Conservation (phyloP, 192 early-diverging fungal species). For the Backusella psychrophila region DNA sequence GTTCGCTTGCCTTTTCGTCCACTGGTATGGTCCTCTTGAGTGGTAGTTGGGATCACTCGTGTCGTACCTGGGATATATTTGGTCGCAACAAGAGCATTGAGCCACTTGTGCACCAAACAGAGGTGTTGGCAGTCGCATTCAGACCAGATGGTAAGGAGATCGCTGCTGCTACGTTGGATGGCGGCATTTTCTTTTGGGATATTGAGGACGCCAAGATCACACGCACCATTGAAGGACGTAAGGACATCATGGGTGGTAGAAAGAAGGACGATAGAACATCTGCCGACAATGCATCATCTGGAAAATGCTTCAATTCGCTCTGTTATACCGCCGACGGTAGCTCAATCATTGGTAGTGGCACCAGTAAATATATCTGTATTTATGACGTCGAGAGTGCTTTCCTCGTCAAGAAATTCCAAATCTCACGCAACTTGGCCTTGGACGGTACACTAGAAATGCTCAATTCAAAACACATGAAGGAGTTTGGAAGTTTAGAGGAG, state of each 20-base stretch:
- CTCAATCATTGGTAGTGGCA: conserved; percentile 91
- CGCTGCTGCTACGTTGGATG: conserved; percentile 86
- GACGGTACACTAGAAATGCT: conserved; percentile 91
- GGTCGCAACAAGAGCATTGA: conserved; percentile 78
- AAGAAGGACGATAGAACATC: conserved; percentile 75
- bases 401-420: conserved; percentile 87
- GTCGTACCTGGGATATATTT: conserved; percentile 94
- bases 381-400: conserved; percentile 78
- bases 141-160: conserved; percentile 91
- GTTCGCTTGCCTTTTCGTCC: conserved; percentile 81
- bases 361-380: conserved; percentile 93
- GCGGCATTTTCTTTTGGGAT: conserved; percentile 94
- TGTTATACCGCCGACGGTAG: conserved; percentile 95
- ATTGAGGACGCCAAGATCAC: conserved; percentile 69
- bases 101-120: conserved; percentile 72
- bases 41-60: conserved; percentile 90
- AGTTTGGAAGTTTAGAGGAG: conserved; percentile 83
- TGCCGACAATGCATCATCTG: conserved; percentile 78
- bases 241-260: conserved; percentile 90
- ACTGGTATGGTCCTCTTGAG: conserved; percentile 78
- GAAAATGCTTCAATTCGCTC: conserved; percentile 89
- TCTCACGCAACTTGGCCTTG: conserved; percentile 89
- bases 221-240: conserved; percentile 84
- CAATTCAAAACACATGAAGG: conserved; percentile 91
- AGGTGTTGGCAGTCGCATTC: conserved; percentile 86